Evolutionary conservation across 192 early-diverging fungal species (phyloP).

Genomic region (Rhizophagus prolifer): DNA sequence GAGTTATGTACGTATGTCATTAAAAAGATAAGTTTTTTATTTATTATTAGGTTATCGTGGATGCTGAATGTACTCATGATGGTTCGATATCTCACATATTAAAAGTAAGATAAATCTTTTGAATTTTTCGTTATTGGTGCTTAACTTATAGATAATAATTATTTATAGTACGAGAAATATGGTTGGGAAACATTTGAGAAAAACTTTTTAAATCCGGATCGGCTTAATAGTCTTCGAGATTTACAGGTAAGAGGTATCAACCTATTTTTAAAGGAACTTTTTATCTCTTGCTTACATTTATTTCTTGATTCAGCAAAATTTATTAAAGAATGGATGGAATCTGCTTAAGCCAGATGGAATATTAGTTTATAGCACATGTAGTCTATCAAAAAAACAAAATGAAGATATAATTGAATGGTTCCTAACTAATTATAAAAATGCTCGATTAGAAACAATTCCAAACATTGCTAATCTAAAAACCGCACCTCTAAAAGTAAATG

Average conservation of each 20-base stretch:
- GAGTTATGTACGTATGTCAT: background rate
- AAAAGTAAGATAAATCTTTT: constrained; percentile 44
- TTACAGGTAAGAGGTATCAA: constrained; percentile 53
- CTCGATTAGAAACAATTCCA: constrained; percentile 58
- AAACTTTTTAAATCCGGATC: constrained; percentile 65
- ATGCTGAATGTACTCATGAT: constrained; percentile 86
- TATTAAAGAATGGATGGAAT: constrained; percentile 77
- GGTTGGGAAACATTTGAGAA: constrained; percentile 83
- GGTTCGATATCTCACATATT: constrained; percentile 79
- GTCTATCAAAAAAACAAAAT: constrained; percentile 76
- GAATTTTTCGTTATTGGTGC: background rate
- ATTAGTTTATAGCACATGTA: constrained; percentile 89
- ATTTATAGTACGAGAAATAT: constrained; percentile 64
- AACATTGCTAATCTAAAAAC: constrained; percentile 35
- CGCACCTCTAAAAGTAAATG: constrained; percentile 21
- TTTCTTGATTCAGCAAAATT: constrained; percentile 40
- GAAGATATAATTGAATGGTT: constrained; percentile 86
- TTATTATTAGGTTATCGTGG: constrained; percentile 48
- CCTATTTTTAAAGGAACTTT: background rate
- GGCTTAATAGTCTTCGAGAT: constrained; percentile 56
- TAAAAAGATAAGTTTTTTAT: background rate
- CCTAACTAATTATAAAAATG: constrained; percentile 47
- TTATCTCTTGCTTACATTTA: background rate
- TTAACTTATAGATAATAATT: background rate
- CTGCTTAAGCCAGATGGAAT: constrained; percentile 73